phyloP scores from a whole-genome alignment of 441 rosid species.

The Adansonia madagascariensis region DNA sequence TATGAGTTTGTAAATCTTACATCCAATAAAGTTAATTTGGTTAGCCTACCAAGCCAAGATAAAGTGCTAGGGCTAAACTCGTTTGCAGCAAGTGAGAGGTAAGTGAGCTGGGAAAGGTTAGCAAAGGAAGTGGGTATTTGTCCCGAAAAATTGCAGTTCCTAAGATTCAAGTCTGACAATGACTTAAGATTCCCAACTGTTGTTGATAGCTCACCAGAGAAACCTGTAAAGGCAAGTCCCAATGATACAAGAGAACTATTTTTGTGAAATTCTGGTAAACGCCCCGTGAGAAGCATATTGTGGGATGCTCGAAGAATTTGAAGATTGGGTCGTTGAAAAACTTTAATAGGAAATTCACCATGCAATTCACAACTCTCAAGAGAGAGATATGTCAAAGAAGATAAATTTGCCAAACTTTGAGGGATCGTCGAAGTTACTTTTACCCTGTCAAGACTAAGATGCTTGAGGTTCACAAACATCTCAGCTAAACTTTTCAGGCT shows the following conservation, averaged over 20 bases:
- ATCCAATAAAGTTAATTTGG: background rate
- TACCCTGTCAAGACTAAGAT: background rate
- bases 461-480: background rate
- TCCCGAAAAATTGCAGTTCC: background rate
- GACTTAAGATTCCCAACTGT: background rate
- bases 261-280: background rate
- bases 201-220: background rate
- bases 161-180: background rate
- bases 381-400: background rate
- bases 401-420: background rate
- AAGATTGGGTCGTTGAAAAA: background rate
- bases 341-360: background rate
- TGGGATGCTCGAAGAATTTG: background rate
- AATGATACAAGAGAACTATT: background rate
- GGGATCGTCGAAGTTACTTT: background rate
- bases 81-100: background rate
- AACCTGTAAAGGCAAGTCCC: background rate
- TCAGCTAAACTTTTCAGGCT: background rate
- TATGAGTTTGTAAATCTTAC: background rate
- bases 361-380: background rate
- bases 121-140: background rate
- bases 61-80: background rate
- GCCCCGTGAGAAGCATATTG: background rate
- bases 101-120: background rate
- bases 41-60: background rate